Evolutionary conservation across 139 green algal species (phyloP).

Genomic region (Monoraphidium neglectum): DNA sequence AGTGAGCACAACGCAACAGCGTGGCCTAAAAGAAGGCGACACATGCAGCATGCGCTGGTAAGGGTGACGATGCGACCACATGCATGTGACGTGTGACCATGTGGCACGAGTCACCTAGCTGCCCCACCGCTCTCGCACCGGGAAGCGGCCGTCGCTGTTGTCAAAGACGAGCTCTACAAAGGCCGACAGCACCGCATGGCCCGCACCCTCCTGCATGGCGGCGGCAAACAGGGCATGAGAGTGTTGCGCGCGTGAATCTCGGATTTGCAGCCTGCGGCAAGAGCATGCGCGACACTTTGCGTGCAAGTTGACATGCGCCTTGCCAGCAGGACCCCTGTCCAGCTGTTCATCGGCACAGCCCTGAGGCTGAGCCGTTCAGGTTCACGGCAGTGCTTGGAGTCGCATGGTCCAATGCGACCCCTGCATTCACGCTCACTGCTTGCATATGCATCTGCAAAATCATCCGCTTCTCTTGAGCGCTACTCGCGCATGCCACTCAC

Average conservation of each 20-base stretch:
- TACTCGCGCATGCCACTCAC: conserved; percentile 63
- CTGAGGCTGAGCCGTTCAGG: background rate
- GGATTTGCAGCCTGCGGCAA: too few relatives aligned
- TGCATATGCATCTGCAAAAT: background rate
- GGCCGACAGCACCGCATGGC: conserved; percentile 81
- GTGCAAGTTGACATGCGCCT: too few relatives aligned
- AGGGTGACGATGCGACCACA: too few relatives aligned
- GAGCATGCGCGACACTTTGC: too few relatives aligned
- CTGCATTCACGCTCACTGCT: background rate
- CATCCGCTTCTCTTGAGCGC: background rate
- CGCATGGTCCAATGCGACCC: background rate
- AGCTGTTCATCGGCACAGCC: background rate
- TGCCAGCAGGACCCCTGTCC: too few relatives aligned
- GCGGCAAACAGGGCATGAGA: too few relatives aligned
- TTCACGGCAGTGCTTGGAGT: background rate
- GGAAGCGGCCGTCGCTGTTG: conserved; percentile 93
- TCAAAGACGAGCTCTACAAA: conserved; percentile 99
- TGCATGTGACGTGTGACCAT: too few relatives aligned
- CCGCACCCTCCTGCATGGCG: conserved; percentile 87
- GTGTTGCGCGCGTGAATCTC: too few relatives aligned
- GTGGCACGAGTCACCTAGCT: too few relatives aligned
- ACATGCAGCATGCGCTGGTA: too few relatives aligned
- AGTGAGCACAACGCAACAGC: too few relatives aligned
- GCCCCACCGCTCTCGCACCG: conserved; percentile 52
- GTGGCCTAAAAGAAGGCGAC: too few relatives aligned